These are phyloP conservation scores for Sphagnurus paluster DNA, from an alignment of 1,284 basidiomycete species.

Conservation along the genomic window DNA sequence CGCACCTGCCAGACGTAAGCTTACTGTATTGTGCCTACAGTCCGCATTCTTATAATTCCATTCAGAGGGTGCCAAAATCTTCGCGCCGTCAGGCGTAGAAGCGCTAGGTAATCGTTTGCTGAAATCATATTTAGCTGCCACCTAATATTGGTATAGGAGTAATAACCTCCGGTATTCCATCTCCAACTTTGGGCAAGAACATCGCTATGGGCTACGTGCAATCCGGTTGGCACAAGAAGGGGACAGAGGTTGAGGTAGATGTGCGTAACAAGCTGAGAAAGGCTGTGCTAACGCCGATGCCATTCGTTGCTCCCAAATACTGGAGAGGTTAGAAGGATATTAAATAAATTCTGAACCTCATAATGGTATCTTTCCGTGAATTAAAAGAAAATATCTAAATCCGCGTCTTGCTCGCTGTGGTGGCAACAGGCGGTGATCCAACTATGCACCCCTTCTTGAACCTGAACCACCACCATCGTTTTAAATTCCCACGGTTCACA, in stretches of 20 bases:
- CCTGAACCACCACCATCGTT: no score
- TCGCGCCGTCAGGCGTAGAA: slow-evolving; percentile 50
- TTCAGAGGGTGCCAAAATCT: slow-evolving; percentile 81
- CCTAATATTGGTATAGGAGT: slow-evolving; percentile 41
- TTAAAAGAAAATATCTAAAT: no score
- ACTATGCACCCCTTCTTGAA: no score
- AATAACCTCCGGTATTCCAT: slow-evolving; percentile 95
- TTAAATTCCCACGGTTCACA: no score
- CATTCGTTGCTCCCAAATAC: slow-evolving; percentile 76
- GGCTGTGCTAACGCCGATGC: slow-evolving; percentile 76
- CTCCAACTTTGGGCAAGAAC: slow-evolving; percentile 87
- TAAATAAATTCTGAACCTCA: neutral
- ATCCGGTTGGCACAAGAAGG: slow-evolving; percentile 87
- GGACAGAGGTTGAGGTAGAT: slow-evolving; percentile 78
- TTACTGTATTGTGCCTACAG: neutral
- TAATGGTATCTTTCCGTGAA: neutral
- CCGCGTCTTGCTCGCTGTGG: no score
- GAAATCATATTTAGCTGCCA: neutral
- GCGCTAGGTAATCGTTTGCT: slow-evolving; percentile 67
- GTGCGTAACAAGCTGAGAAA: slow-evolving; percentile 75
- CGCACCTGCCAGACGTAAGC: slow-evolving; percentile 80
- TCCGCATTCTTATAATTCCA: slow-evolving; percentile 6
- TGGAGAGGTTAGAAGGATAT: slow-evolving; percentile 49
- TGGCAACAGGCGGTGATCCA: no score
- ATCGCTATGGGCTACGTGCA: slow-evolving; percentile 95